phyloP scores from a whole-genome alignment of 768 basidiomycete species.

The Mycena haematopus region DNA sequence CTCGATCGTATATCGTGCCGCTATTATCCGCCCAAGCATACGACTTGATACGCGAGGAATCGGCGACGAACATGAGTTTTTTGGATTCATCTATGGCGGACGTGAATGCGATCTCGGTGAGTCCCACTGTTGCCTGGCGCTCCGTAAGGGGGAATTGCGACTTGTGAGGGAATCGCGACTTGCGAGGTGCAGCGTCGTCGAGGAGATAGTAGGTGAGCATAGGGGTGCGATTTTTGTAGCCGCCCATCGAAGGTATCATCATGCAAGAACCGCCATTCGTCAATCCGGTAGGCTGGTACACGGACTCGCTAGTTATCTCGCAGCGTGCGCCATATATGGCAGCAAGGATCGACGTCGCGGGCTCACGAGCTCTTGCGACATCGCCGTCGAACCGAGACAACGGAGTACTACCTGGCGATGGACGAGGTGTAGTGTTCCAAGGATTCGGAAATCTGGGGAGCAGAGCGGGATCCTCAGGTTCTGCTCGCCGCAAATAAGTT shows the following conservation, averaged over 20 bases:
- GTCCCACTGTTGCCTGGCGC: conserved; percentile 8
- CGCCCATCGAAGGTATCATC: conserved; percentile 4
- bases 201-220: conserved; percentile 20
- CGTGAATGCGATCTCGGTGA: conserved; percentile 9
- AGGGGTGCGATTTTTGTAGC: conserved; percentile 16
- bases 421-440: neutral
- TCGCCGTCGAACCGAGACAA: conserved; percentile 9
- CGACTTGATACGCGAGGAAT: conserved; percentile 23
- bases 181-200: neutral
- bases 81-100: conserved; percentile 11
- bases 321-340: conserved; percentile 23
- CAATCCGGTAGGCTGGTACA: neutral
- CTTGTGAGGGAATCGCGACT: no score
- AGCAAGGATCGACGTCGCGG: neutral
- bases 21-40: conserved; percentile 19
- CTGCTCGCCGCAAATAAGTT: neutral
- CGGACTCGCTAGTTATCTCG: conserved; percentile 13
- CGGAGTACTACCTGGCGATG: neutral
- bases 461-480: no score
- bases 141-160: conserved; percentile 8
- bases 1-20: neutral
- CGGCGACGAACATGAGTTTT: conserved; percentile 27
- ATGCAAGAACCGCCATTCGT: conserved; percentile 3
- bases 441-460: neutral
- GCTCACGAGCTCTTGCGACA: neutral